A percentile compares a stretch with the other conserved stretches of the same genome.
These are phyloP conservation scores for Aspergillus incahuasiensis DNA, from an alignment of 495 filamentous ascomycete genomes.

Conservation along the genomic window DNA sequence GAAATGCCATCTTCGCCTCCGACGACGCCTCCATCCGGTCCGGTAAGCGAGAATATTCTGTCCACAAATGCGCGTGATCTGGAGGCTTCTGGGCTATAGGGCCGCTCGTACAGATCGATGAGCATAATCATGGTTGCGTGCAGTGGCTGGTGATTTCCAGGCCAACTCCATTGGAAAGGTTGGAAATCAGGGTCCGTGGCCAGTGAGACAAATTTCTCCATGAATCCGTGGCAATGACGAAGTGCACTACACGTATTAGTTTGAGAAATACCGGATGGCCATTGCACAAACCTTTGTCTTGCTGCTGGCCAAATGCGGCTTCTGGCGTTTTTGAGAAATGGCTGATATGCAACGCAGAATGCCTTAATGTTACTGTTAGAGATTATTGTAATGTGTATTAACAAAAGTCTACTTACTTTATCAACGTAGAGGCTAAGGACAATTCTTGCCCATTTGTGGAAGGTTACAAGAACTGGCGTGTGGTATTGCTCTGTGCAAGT, in stretches of 20 bases:
- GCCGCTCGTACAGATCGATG: conserved; percentile 51
- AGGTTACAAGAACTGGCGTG: conserved; percentile 38
- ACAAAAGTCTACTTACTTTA: conserved; percentile 27
- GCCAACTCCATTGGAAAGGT: conserved; percentile 57
- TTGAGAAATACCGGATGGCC: not conserved
- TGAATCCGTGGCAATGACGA: conserved; percentile 51
- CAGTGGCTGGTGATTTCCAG: conserved; percentile 54
- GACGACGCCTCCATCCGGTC: conserved; percentile 47
- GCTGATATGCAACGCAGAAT: conserved; percentile 52
- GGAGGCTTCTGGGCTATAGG: conserved; percentile 44
- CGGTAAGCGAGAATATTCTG: conserved; percentile 48
- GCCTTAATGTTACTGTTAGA: conserved; percentile 24
- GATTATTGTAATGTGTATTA: not conserved
- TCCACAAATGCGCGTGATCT: conserved; percentile 48
- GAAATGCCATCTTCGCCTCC: conserved; percentile 48
- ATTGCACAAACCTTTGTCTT: conserved; percentile 40
- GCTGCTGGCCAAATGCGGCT: conserved; percentile 51
- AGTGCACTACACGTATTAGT: conserved; percentile 39
- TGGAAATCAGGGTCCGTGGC: conserved; percentile 50
- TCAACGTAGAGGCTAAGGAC: conserved; percentile 43
- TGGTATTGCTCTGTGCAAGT: conserved; percentile 45
- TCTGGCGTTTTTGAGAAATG: conserved; percentile 52
- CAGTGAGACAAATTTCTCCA: conserved; percentile 51
- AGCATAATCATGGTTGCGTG: conserved; percentile 57
- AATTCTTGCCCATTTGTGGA: conserved; percentile 46